Evolutionary conservation across 2,329 filamentous ascomycete species (phyloP), one percentile per base, ranked within the genome.

Genomic region (Capronia americana): DNA sequence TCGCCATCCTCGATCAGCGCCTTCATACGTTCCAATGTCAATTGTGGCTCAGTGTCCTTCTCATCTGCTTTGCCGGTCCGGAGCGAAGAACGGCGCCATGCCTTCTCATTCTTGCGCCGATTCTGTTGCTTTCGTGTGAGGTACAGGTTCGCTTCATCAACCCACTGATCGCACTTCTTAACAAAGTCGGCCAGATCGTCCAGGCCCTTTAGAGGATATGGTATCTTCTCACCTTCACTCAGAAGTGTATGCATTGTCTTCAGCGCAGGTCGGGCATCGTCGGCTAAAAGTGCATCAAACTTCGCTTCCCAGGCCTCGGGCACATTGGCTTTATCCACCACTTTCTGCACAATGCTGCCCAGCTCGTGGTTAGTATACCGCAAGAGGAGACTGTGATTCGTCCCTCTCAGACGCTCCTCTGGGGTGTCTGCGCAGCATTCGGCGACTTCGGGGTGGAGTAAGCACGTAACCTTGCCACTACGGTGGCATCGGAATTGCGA

Each of bases 41-140:
- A 48, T 73, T 95, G 92, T 73, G 92, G 85, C 77, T 97, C 93
- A 72, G 89, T 89, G 74, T 92, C 89, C 68, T 87, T 87, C 76
- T 97, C 92, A 79, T 96, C 95, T 73, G 90, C 85, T 74, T 97
- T 93, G 62, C 90, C 87, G 59, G 88, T 90, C 78, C 91, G 94
- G 58, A 89, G 85, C 59, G 80, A 79, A 73, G 86, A 87, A 74
- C 87, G 90, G 70, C 92, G 91, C 88, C 91, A 95, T 53, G 87
- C 87, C 75, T 92, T 95, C 74, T 97, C 94, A 78, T 91, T 96
- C 80, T 98, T 98, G 68, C 94, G 92, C 69, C 95, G 91, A 75
- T 96, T 96, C 79, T 97, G 94, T 81, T 97, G 94, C 82, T 99
- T 99, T 73, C 95, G 91, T 66, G 95, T 93, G 75, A 93, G 97